These are phyloP conservation scores for Zygosaccharomyces siamensis DNA, from an alignment of 805 yeast species.

Conservation along the genomic window DNA sequence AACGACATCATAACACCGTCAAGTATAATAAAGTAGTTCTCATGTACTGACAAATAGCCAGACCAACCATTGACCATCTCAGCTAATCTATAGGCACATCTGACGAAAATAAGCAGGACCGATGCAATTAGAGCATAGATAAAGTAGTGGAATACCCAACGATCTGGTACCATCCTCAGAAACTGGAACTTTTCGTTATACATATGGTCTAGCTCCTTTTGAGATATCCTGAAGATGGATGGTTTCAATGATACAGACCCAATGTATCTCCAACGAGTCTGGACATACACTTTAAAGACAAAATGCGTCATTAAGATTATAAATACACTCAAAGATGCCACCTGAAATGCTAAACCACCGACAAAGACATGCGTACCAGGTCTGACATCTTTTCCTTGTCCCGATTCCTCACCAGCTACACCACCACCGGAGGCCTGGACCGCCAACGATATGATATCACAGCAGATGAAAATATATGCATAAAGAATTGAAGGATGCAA, in stretches of 20 bases:
- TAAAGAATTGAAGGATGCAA: constrained; percentile 34
- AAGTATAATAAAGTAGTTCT: constrained; percentile 51
- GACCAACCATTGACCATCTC: constrained; percentile 64
- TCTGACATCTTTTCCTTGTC: constrained; percentile 11
- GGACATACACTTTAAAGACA: constrained; percentile 37
- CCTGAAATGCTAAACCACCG: constrained; percentile 76
- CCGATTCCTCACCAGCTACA: constrained; percentile 48
- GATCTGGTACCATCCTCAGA: constrained; percentile 29
- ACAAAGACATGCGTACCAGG: constrained; percentile 48
- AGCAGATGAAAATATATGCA: constrained; percentile 57
- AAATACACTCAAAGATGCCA: constrained; percentile 61
- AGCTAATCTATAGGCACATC: constrained; percentile 69
- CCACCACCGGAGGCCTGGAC: constrained; percentile 80
- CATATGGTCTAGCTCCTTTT: constrained; percentile 21
- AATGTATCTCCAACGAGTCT: constrained; percentile 25
- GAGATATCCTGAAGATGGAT: constrained; percentile 16
- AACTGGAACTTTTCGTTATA: constrained; percentile 26
- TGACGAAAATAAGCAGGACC: constrained; percentile 50
- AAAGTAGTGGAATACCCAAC: constrained; percentile 39
- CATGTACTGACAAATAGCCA: constrained; percentile 59
- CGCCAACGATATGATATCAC: constrained; percentile 60
- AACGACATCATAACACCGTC: constrained; percentile 60
- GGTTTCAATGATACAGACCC: constrained; percentile 16
- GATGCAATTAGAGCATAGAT: constrained; percentile 45
- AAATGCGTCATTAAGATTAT: constrained; percentile 47